phyloP scores from a whole-genome alignment of 352 stramenopile species.

The Phytophthora hybrid region DNA sequence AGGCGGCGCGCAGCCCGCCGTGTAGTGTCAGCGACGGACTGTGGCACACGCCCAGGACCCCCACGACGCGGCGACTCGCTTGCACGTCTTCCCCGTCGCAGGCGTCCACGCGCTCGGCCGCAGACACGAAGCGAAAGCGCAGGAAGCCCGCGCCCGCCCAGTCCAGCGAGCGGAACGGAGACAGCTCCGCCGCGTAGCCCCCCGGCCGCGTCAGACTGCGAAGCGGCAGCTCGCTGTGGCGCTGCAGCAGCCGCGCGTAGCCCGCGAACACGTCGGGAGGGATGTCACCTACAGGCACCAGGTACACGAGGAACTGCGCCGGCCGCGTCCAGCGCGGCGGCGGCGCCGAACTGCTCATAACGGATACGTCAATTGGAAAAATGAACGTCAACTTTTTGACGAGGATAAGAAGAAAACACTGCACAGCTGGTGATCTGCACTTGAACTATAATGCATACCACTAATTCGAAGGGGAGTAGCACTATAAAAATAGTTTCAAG shows the following conservation, averaged over 20 bases:
- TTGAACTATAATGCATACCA: too few relatives aligned
- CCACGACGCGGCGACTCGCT: conserved; percentile 72
- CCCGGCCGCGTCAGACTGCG: conserved; percentile 75
- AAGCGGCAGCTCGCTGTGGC: conserved; percentile 64
- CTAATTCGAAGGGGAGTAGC: too few relatives aligned
- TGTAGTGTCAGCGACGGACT: conserved; percentile 67
- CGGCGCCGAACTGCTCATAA: conserved; percentile 24
- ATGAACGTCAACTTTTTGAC: too few relatives aligned
- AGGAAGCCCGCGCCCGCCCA: conserved; percentile 67
- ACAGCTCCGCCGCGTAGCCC: conserved; percentile 83
- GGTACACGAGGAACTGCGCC: conserved; percentile 84
- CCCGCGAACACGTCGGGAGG: conserved; percentile 61
- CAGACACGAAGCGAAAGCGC: conserved; percentile 80
- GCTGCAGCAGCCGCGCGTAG: conserved; percentile 71
- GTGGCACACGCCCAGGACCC: conserved; percentile 83
- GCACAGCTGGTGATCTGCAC: too few relatives aligned
- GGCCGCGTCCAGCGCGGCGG: conserved; percentile 65
- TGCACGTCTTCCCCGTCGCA: conserved; percentile 82
- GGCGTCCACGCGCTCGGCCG: conserved; percentile 58
- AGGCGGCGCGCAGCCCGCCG: conserved; percentile 53
- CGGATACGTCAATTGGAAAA: too few relatives aligned
- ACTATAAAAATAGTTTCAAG: too few relatives aligned
- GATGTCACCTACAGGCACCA: conserved; percentile 79
- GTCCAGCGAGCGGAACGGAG: conserved; percentile 77
- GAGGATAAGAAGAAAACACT: too few relatives aligned